Evolutionary conservation across 805 yeast species (phyloP).

Genomic region (Tetrapisispora phaffii): DNA sequence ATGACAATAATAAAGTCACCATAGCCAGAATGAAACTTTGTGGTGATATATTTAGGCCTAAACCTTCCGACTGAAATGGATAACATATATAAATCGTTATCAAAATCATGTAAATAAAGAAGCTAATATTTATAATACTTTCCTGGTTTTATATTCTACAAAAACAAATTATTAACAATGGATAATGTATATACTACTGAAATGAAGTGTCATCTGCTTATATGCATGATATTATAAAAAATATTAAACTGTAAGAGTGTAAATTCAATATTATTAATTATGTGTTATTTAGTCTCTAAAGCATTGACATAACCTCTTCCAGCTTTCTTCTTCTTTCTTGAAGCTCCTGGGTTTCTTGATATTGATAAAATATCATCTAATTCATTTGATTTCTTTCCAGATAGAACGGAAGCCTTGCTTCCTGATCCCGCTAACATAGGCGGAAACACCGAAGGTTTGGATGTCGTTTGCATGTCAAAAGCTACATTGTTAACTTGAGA

Average conservation of each 20-base stretch:
- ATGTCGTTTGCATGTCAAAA: not conserved
- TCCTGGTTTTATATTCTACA: not conserved
- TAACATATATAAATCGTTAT: not conserved
- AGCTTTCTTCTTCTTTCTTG: slow-evolving; percentile 35
- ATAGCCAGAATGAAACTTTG: slow-evolving; percentile 23
- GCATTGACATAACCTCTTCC: slow-evolving; percentile 62
- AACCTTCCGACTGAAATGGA: not conserved
- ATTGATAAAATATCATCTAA: slow-evolving; percentile 39
- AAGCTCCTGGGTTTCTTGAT: slow-evolving; percentile 22
- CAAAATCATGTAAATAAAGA: not conserved
- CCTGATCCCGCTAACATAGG: slow-evolving; percentile 16
- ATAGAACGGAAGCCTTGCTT: slow-evolving; percentile 13
- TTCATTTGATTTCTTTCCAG: slow-evolving; percentile 33
- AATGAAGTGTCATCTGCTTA: no score
- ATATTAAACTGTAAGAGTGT: not conserved
- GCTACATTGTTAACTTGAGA: not conserved
- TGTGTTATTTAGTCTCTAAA: slow-evolving; percentile 31
- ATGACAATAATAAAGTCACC: slow-evolving; percentile 19
- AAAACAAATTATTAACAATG: no score
- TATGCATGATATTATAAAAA: not conserved
- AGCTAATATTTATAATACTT: not conserved
- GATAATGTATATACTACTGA: no score
- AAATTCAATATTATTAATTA: not conserved
- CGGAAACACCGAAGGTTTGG: slow-evolving; percentile 4
- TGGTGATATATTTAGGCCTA: slow-evolving; percentile 25